A percentile compares a stretch with the other conserved stretches of the same genome.
phyloP scores from a whole-genome alignment of 208 protist genomes.

The Leptomonas pyrrhocoris region DNA sequence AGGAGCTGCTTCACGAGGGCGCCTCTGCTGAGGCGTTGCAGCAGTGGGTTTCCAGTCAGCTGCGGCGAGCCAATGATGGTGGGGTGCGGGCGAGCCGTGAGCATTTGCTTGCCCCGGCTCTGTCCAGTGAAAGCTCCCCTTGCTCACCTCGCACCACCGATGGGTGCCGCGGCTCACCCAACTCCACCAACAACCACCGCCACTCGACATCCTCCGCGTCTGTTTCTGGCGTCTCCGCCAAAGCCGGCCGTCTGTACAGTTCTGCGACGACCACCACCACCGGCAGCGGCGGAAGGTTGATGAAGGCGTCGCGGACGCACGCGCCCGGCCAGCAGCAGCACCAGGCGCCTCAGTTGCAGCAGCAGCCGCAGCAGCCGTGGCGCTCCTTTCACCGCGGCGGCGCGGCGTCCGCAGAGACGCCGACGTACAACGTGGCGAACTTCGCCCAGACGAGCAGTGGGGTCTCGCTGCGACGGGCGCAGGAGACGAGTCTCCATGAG shows the following conservation, averaged over 20 bases:
- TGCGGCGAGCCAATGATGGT: not conserved
- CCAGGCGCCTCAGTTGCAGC: slow-evolving; percentile 1
- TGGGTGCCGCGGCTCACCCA: not conserved
- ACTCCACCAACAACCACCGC: slow-evolving; percentile 6
- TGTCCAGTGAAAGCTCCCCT: not conserved
- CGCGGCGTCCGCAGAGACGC: not conserved
- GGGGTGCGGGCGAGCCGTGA: not conserved
- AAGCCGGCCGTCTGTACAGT: not conserved
- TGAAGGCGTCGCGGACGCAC: slow-evolving; percentile 9
- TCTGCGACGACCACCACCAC: no score
- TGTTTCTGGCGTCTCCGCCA: slow-evolving; percentile 2
- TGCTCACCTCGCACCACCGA: not conserved
- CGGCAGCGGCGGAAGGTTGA: slow-evolving; percentile 1
- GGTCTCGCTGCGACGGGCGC: not conserved
- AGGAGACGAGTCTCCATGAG: slow-evolving; percentile 22
- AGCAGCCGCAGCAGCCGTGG: slow-evolving; percentile 19
- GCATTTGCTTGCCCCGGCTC: not conserved
- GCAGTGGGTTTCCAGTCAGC: slow-evolving; percentile 28
- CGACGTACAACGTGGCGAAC: not conserved
- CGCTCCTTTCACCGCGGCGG: slow-evolving; percentile 13
- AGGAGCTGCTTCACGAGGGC: slow-evolving; percentile 25
- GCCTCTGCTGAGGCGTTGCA: slow-evolving; percentile 18
- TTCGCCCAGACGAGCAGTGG: not conserved
- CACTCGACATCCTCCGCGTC: slow-evolving; percentile 17
- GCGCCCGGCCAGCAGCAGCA: not conserved